A percentile compares a stretch with the other conserved stretches of the same genome.
Conservation (phyloP, 352 stramenopile genomes). For the Phytopythium chamaehyphon region DNA sequence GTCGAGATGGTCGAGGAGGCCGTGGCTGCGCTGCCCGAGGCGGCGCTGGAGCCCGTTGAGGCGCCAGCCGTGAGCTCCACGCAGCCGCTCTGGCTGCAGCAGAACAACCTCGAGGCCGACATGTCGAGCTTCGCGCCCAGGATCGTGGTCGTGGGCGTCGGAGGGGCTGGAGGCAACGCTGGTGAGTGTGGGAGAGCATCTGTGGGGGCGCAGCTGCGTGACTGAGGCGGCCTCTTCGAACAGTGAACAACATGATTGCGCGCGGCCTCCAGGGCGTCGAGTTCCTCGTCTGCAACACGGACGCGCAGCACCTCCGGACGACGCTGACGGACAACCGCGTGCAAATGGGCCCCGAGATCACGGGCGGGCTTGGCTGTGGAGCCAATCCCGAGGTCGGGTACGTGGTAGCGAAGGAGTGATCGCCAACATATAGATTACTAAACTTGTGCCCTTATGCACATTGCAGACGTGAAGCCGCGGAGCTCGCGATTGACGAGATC, state of each 20-base stretch:
- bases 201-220: neutral
- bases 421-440: neutral
- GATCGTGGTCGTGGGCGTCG: constrained; percentile 86
- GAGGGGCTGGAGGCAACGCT: constrained; percentile 85
- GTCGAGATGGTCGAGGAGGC: constrained; percentile 2
- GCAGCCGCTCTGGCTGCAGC: constrained; percentile 75
- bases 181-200: constrained; percentile 16
- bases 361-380: constrained; percentile 72
- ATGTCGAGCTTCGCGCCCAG: constrained; percentile 77
- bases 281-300: constrained; percentile 91
- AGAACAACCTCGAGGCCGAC: constrained; percentile 56
- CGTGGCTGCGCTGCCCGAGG: constrained; percentile 6
- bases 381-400: constrained; percentile 81
- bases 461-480: constrained; percentile 61
- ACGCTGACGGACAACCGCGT: constrained; percentile 89
- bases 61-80: constrained; percentile 41
- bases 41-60: constrained; percentile 33
- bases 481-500: constrained; percentile 80
- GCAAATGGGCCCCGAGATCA: constrained; percentile 87
- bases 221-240: neutral
- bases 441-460: neutral
- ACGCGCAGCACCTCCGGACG: constrained; percentile 88
- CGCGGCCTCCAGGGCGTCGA: constrained; percentile 78
- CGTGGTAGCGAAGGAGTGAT: too few species aligned
- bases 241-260: constrained; percentile 90